Evolutionary conservation across 495 filamentous ascomycete genomes (phyloP).

Genomic region (Podospora fimiseda): DNA sequence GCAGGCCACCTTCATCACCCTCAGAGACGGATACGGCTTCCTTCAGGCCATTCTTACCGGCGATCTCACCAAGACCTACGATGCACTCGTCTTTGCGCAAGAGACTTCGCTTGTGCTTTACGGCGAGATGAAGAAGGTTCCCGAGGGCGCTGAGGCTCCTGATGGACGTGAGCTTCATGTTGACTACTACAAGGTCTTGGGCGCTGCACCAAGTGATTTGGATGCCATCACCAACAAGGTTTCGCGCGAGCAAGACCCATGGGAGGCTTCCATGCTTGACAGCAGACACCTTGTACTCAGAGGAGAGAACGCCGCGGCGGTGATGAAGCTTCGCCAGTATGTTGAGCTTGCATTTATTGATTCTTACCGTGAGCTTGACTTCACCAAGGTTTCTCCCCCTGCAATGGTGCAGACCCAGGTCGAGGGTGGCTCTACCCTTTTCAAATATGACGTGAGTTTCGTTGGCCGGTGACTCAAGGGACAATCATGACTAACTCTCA

Average conservation of each 20-base stretch:
- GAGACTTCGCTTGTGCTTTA: conserved; percentile 84
- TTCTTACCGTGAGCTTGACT: conserved; percentile 69
- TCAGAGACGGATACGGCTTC: conserved; percentile 83
- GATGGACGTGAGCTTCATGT: conserved; percentile 88
- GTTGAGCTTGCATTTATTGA: conserved; percentile 78
- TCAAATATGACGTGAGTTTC: conserved; percentile 80
- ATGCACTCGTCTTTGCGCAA: conserved; percentile 78
- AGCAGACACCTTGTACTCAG: conserved; percentile 88
- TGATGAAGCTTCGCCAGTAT: conserved; percentile 87
- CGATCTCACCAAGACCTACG: conserved; percentile 82
- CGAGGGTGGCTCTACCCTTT: conserved; percentile 91
- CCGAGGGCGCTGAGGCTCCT: conserved; percentile 70
- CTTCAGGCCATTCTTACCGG: conserved; percentile 85
- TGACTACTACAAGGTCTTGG: conserved; percentile 85
- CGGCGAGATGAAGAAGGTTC: conserved; percentile 84
- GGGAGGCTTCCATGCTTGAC: conserved; percentile 77
- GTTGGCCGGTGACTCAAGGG: too few relatives aligned
- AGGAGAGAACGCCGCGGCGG: conserved; percentile 76
- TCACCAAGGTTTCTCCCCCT: conserved; percentile 84
- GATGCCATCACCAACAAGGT: conserved; percentile 93
- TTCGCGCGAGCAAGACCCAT: conserved; percentile 59
- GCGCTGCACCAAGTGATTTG: conserved; percentile 71
- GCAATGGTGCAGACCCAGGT: conserved; percentile 99
- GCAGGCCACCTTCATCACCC: conserved; percentile 77
- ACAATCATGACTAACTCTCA: too few relatives aligned